A percentile compares a stretch with the other conserved stretches of the same genome.
Evolutionary conservation across 2,329 filamentous ascomycete species (phyloP).

Genomic region (Dothiorella sarmentorum): DNA sequence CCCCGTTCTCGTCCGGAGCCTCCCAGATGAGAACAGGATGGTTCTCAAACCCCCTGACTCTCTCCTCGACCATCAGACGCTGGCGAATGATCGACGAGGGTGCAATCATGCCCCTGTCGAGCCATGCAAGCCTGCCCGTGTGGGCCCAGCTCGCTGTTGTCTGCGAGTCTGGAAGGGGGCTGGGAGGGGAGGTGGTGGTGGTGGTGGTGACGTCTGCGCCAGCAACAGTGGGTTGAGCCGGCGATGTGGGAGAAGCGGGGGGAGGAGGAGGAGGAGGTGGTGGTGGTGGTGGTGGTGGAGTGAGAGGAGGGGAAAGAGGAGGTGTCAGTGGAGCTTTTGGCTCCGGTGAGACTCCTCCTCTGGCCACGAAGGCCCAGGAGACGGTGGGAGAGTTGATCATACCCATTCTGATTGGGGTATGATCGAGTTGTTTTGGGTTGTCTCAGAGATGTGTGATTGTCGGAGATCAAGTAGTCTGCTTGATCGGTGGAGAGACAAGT

Average conservation of each 20-base stretch:
- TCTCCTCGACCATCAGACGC: not conserved
- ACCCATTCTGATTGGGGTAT: too few relatives aligned
- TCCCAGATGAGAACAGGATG: constrained; percentile 4
- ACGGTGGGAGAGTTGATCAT: too few relatives aligned
- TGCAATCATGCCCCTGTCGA: not conserved
- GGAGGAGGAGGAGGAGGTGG: not conserved
- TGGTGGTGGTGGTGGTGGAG: too few relatives aligned
- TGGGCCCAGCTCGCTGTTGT: not conserved
- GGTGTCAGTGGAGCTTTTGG: not conserved
- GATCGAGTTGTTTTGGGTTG: too few relatives aligned
- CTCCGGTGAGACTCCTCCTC: not conserved
- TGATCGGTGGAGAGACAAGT: too few relatives aligned
- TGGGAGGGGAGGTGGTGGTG: not conserved
- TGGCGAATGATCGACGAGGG: not conserved
- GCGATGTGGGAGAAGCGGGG: not conserved
- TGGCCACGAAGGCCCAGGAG: not conserved
- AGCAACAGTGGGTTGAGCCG: too few relatives aligned
- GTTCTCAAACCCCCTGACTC: not conserved
- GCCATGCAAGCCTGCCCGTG: not conserved
- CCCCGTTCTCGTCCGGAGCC: not conserved
- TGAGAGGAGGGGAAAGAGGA: not conserved
- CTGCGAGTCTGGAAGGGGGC: not conserved
- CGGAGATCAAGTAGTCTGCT: too few relatives aligned
- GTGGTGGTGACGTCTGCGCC: too few relatives aligned
- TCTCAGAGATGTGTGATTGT: too few relatives aligned